These are phyloP conservation scores for Tetracladium setigerum DNA, from an alignment of 495 filamentous ascomycete genomes.

Conservation along the genomic window DNA sequence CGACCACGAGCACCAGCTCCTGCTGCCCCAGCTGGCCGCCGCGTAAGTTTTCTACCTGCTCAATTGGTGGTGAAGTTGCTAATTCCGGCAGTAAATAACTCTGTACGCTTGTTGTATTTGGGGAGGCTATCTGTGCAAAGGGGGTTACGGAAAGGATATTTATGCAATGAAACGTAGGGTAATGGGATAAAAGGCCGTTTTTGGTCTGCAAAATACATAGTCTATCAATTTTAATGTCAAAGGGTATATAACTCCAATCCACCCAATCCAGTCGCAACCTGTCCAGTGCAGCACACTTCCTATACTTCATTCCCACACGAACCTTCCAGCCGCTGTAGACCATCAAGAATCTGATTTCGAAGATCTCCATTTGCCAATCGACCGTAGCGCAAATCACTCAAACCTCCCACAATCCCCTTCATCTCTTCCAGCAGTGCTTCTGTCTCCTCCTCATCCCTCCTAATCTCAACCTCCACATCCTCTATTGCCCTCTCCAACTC, in stretches of 20 bases:
- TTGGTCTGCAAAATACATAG: conserved; percentile 12
- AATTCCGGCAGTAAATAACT: conserved; percentile 10
- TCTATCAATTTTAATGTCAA: conserved; percentile 19
- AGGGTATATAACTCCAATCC: conserved; percentile 18
- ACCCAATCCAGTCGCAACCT: background rate
- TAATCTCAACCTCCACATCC: conserved; percentile 60
- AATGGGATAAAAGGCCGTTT: background rate
- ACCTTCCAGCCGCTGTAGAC: conserved; percentile 53
- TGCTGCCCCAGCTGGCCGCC: conserved; percentile 7
- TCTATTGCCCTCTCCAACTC: conserved; percentile 59
- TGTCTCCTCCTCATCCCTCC: conserved; percentile 55
- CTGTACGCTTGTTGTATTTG: conserved; percentile 6
- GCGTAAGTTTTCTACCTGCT: conserved; percentile 18
- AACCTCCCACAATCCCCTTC: conserved; percentile 52
- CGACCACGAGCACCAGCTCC: conserved; percentile 5
- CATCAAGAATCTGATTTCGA: conserved; percentile 52
- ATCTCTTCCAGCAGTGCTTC: conserved; percentile 51
- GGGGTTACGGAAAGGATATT: background rate
- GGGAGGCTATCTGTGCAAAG: conserved; percentile 1
- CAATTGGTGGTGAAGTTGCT: conserved; percentile 9
- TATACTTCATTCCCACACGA: conserved; percentile 41
- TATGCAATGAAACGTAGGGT: background rate
- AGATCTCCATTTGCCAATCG: conserved; percentile 55
- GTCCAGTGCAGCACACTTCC: background rate
- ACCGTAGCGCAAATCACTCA: conserved; percentile 82